phyloP scores from a whole-genome alignment of 2,329 filamentous ascomycete genomes.

The Sordariomycetes sp. region DNA sequence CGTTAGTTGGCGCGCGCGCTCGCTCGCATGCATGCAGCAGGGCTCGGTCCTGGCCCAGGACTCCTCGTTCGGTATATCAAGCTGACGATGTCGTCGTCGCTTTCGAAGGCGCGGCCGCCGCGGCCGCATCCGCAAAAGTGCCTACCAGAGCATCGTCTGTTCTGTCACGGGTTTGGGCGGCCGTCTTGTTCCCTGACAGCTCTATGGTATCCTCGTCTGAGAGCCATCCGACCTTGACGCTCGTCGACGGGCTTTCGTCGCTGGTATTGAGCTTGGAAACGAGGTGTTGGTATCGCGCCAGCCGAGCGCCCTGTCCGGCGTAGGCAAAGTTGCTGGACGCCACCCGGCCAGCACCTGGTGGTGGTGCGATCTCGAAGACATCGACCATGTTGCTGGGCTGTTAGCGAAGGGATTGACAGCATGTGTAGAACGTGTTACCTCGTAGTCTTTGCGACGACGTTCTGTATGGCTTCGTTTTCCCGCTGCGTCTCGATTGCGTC shows the following conservation, averaged over 20 bases:
- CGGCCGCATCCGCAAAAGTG: conserved; percentile 51
- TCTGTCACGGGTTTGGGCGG: conserved; percentile 20
- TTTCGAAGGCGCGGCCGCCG: conserved; percentile 17
- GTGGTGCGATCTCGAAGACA: conserved; percentile 54
- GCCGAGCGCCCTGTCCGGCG: conserved; percentile 44
- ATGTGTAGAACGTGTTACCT: conserved; percentile 30
- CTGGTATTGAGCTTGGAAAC: conserved; percentile 49
- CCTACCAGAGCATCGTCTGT: conserved; percentile 40
- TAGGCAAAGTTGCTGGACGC: conserved; percentile 32
- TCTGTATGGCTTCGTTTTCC: conserved; percentile 55
- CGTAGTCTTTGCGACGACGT: conserved; percentile 54
- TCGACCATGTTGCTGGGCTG: conserved; percentile 55
- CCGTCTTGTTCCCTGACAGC: conserved; percentile 26
- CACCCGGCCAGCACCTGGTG: conserved; percentile 13
- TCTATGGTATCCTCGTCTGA: conserved; percentile 41
- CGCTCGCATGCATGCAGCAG: background rate
- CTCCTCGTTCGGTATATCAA: conserved; percentile 27
- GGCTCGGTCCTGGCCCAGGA: too few species aligned
- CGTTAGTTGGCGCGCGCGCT: too few species aligned
- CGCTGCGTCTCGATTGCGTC: conserved; percentile 54
- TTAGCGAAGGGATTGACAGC: conserved; percentile 3
- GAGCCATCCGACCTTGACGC: conserved; percentile 46
- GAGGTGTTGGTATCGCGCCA: conserved; percentile 52
- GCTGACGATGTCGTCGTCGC: background rate
- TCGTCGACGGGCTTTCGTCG: conserved; percentile 24